Base-by-base conservation (phyloP, 768 basidiomycete genomes). In the Hypholoma sublateritium region DNA sequence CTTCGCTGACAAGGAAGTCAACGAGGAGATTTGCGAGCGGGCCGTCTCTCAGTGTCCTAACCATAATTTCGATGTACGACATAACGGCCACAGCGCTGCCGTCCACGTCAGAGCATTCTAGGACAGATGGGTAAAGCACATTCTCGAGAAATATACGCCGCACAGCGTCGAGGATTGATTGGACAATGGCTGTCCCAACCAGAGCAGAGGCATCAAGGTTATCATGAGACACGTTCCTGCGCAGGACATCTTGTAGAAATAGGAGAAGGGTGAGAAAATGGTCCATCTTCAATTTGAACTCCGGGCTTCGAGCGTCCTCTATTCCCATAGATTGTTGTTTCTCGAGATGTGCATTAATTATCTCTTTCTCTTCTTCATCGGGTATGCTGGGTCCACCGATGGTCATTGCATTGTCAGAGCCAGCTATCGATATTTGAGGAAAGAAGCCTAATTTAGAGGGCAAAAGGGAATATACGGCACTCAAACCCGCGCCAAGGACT, bases 41-140 rank as follows among this genome's bases (percentile, higher is more conserved):
- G 1, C 87, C 88, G 21, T 83, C 78, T 35, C 83, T 79, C 5
- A 95, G 78, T 0, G 88, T 91, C 56, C 85, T 81, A 51, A 94
- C 79, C 80, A 93, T 89, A 65, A 93, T 83, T 62, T 97, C 93
- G 60, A 98, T 86, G 68, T 98, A 98, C 14, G 91, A 93, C 83
- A 98, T 86, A 53, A 98, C 95, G 9, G 96, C 95, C 1, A 97
- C 89, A 0, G 95, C 91, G 59, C 94, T 96, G n/a, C 96, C 96
- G 68, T 98, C 96, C 4, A 79, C 67, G 58, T 93, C 91, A 0
- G 95, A 95, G 71, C 93, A 95, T 68, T 98, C 95, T 47, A 97
- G 78, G 50, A 98, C 84, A 9, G 93, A 92, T 0, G 96, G 92
- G 68, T 96, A 96, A 28, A 98, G 74, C 19, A 98, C 88, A 63